Percentiles rank a stretch among this genome's conserved stretches.
Conservation (phyloP, 139 green algal genomes). For the Gonium pectorale region DNA sequence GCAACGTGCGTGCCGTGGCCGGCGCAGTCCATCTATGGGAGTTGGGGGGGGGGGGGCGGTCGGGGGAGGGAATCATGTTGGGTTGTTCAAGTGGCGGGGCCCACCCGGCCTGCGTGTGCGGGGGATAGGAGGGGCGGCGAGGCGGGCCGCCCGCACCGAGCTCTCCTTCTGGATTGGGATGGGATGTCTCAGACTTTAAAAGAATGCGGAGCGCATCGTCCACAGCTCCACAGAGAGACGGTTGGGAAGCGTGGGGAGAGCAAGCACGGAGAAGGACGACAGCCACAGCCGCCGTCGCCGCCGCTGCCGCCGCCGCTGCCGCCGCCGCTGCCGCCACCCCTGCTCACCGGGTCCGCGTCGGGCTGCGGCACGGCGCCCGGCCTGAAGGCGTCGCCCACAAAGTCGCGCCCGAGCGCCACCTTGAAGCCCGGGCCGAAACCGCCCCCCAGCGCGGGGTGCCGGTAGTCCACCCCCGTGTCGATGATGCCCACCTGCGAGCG, state of each 20-base stretch:
- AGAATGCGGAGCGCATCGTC: background rate
- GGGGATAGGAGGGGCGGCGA: too few relatives aligned
- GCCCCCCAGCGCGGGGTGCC: constrained; percentile 37
- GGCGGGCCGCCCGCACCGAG: too few relatives aligned
- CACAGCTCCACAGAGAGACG: too few relatives aligned
- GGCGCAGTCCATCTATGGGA: constrained; percentile 45
- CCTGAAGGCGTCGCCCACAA: constrained; percentile 35
- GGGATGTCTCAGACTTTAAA: too few relatives aligned
- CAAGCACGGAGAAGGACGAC: too few relatives aligned
- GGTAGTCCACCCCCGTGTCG: constrained; percentile 53
- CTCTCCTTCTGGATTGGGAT: too few relatives aligned
- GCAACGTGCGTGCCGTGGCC: constrained; percentile 58
- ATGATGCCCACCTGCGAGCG: constrained; percentile 51
- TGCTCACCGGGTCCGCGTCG: constrained; percentile 16
- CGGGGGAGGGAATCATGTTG: background rate
- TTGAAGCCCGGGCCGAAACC: constrained; percentile 6
- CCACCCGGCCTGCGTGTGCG: too few relatives aligned
- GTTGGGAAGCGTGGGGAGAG: too few relatives aligned
- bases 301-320: background rate
- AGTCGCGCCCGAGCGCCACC: constrained; percentile 27
- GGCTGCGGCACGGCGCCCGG: background rate
- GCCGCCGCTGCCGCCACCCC: too few relatives aligned
- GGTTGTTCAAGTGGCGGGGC: too few relatives aligned
- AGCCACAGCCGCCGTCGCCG: too few relatives aligned
- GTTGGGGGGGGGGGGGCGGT: background rate